Percentiles rank a stretch among this genome's conserved stretches.
Evolutionary conservation across 352 stramenopile genomes (phyloP).

Genomic region (Phytopythium mirpurense): DNA sequence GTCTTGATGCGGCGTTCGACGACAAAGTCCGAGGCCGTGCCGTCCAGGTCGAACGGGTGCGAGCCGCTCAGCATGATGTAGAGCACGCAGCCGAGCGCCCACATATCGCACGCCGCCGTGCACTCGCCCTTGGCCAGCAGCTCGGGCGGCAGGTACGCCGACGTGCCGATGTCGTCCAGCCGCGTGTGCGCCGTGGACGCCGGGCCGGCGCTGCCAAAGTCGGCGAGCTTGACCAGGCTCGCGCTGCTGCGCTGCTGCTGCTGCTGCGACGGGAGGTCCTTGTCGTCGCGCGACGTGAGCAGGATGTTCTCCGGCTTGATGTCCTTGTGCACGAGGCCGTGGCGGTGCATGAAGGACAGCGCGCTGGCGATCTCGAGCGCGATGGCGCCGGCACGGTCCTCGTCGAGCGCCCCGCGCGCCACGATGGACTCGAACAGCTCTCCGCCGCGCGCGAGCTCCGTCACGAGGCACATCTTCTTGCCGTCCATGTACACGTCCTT

Average conservation of each 20-base stretch:
- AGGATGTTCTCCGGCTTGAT: slow-evolving; percentile 84
- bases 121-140: slow-evolving; percentile 43
- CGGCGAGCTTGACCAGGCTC: slow-evolving; percentile 59
- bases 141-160: slow-evolving; percentile 66
- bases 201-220: slow-evolving; percentile 76
- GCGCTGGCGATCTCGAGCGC: slow-evolving; percentile 56
- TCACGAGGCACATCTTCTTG: slow-evolving; percentile 80
- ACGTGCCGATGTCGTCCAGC: slow-evolving; percentile 67
- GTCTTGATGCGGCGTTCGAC: slow-evolving; percentile 79
- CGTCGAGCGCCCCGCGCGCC: slow-evolving; percentile 45
- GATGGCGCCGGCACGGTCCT: slow-evolving; percentile 41
- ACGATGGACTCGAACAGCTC: slow-evolving; percentile 91
- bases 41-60: slow-evolving; percentile 91
- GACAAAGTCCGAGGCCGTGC: slow-evolving; percentile 72
- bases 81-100: slow-evolving; percentile 89
- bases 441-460: slow-evolving; percentile 80
- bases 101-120: slow-evolving; percentile 72
- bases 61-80: slow-evolving; percentile 92
- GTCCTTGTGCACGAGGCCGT: slow-evolving; percentile 77
- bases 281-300: slow-evolving; percentile 24
- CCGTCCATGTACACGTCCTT: slow-evolving; percentile 79
- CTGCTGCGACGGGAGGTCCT: slow-evolving; percentile 17
- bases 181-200: slow-evolving; percentile 18
- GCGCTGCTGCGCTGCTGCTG: slow-evolving; percentile 8
- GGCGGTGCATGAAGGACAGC: slow-evolving; percentile 58